Base-by-base conservation (phyloP, 805 yeast species). In the Clavispora vitiphila region DNA sequence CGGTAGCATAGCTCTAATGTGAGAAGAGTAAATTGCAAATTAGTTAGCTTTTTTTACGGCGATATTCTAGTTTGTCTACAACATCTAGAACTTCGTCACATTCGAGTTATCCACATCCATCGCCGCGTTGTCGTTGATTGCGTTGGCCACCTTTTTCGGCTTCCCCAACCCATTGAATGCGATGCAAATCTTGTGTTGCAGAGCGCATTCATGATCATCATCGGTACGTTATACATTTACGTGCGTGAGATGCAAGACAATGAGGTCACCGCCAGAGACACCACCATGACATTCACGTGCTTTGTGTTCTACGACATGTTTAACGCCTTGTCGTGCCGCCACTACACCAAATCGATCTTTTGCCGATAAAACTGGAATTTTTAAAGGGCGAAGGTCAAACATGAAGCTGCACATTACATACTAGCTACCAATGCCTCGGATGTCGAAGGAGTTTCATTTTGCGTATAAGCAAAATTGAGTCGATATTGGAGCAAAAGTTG, bases 241-340 rank as follows among this genome's bases (percentile, higher is more conserved):
- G 69, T 86, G 34, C 76, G 78, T 47, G 97, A 91, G 63, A 88
- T 91, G 95, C 75, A 78, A 18, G 95, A 87, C 54, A 77, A 80
- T 22, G 77, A 76, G 47, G 81, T 91, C 42, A 89, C 97, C 2
- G 83, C 91, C 11, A 83, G 99, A 65, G 99, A 93, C 61, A 93
- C 99, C 16, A 93, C 99, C 1, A 93, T 93, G 99, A 91, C 99
- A 0, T 93, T 93, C 59, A 93, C 98, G 0, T 87, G 98, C 60
- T 93, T 93, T 66, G 99, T 93, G 9, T 71, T 91, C 42, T 93
- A 82, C 57, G 99, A 93, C 64, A 86, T 93, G 95, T 93, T 93
- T 70, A 93, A 90, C 64, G 99, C 99, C 0, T 71, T 93, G 50
- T 72, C 96, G 12, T 91, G 97, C 64, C 86, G 98, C 56, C 95